Conservation (phyloP, 139 green algal genomes). For the Chlamydomonas schloesseri region DNA sequence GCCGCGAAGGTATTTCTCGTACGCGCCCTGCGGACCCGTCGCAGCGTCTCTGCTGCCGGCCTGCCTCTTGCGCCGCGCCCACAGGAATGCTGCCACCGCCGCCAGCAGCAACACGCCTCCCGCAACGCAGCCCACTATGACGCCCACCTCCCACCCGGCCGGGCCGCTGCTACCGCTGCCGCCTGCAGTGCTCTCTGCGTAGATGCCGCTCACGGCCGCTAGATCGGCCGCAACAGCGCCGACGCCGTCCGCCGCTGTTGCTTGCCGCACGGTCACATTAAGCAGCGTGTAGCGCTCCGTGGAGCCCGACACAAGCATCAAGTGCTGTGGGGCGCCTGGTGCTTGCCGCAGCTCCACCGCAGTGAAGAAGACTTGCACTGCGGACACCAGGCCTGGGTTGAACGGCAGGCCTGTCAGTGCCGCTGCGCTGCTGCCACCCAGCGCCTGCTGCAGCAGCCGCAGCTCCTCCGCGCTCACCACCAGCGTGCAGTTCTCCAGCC, state of each 20-base stretch:
- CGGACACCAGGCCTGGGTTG: neutral
- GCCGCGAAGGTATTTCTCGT: neutral
- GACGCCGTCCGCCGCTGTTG: neutral
- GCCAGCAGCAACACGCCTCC: neutral
- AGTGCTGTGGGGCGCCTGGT: too few species aligned
- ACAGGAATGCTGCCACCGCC: neutral
- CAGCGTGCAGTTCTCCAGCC: neutral
- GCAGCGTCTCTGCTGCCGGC: neutral
- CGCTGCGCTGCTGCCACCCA: neutral
- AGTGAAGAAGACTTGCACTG: neutral
- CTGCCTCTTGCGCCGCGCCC: neutral
- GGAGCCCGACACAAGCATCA: neutral
- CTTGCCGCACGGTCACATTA: neutral
- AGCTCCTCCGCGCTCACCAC: constrained; percentile 6
- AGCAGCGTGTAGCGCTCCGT: neutral
- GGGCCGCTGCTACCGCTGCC: neutral
- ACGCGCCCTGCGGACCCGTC: neutral
- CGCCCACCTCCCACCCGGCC: neutral
- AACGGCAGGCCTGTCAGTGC: neutral
- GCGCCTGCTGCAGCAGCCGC: neutral
- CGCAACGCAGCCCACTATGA: constrained; percentile 10
- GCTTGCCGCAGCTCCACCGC: neutral
- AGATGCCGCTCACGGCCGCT: neutral
- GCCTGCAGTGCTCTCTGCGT: too few species aligned
- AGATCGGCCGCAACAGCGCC: neutral